These are phyloP conservation scores for Metschnikowia baotianmanensis DNA, from an alignment of 805 yeast genomes.

Conservation along the genomic window DNA sequence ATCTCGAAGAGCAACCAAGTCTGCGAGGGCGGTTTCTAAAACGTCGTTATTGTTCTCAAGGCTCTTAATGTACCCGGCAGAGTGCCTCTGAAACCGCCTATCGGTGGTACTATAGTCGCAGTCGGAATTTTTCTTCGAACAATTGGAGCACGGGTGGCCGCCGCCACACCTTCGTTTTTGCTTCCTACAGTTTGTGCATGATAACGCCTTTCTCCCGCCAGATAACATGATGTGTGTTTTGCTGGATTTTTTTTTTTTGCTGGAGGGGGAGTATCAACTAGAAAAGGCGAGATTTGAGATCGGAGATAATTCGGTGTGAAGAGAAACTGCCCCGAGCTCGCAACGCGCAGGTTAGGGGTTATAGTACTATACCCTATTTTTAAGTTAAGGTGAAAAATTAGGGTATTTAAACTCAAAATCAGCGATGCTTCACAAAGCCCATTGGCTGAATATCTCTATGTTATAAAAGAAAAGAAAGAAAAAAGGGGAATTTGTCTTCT, in stretches of 20 bases:
- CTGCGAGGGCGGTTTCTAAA: slow-evolving; percentile 13
- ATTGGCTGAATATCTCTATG: too few relatives aligned
- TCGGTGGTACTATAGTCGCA: slow-evolving; percentile 19
- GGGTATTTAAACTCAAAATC: too few relatives aligned
- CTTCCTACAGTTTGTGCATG: slow-evolving; percentile 20
- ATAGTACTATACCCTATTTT: too few relatives aligned
- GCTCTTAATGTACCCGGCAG: slow-evolving; percentile 19
- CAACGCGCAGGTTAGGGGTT: not conserved
- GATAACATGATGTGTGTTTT: not conserved
- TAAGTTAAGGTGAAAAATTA: too few relatives aligned
- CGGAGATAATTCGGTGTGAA: too few relatives aligned
- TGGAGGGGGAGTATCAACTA: not conserved
- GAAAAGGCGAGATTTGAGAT: not conserved
- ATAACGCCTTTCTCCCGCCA: slow-evolving; percentile 12
- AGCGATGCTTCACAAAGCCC: too few relatives aligned
- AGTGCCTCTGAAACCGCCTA: slow-evolving; percentile 18
- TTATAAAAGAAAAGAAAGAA: too few relatives aligned
- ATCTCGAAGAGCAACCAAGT: slow-evolving; percentile 15
- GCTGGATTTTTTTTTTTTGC: not conserved
- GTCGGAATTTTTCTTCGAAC: slow-evolving; percentile 10
- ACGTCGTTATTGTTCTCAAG: slow-evolving; percentile 20
- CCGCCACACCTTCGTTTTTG: slow-evolving; percentile 21
- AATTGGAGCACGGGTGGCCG: slow-evolving; percentile 17
- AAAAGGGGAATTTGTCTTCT: too few relatives aligned
- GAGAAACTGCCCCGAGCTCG: not conserved